Percentiles rank a stretch among this genome's conserved stretches.
Evolutionary conservation across 257 asterid species (phyloP).

Genomic region (Solanum arcanum): DNA sequence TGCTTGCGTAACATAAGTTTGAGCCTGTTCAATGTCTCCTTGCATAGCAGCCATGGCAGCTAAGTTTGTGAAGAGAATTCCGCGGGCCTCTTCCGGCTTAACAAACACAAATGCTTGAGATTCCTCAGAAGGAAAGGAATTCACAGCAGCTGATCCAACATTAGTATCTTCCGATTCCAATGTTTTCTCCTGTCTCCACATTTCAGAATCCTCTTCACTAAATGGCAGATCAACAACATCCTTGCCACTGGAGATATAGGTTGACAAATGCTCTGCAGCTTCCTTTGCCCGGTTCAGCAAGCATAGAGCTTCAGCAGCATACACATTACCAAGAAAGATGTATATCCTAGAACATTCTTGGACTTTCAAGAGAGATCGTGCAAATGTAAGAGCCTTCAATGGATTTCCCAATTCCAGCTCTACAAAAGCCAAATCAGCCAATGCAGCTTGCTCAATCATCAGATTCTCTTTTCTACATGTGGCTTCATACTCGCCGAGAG

Average conservation of each 20-base stretch:
- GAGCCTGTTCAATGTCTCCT: conserved; percentile 65
- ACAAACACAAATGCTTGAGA: conserved; percentile 26
- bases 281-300: conserved; percentile 57
- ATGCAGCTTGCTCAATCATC: conserved; percentile 52
- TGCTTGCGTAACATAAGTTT: conserved; percentile 38
- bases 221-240: conserved; percentile 54
- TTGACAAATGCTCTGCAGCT: conserved; percentile 55
- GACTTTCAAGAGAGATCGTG: conserved; percentile 48
- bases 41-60: conserved; percentile 49
- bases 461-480: conserved; percentile 47
- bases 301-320: conserved; percentile 88
- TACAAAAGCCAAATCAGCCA: conserved; percentile 68
- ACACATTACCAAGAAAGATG: conserved; percentile 49
- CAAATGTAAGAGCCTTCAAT: conserved; percentile 40
- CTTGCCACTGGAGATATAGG: conserved; percentile 36
- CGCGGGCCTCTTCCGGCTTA: conserved; percentile 85
- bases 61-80: conserved; percentile 39
- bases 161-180: conserved; percentile 46
- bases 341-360: conserved; percentile 44
- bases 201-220: conserved; percentile 55
- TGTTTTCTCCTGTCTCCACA: conserved; percentile 42
- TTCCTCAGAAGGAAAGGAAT: conserved; percentile 21
- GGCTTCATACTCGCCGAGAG: conserved; percentile 39
- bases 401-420: conserved; percentile 70
- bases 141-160: conserved; percentile 11